phyloP scores from a whole-genome alignment of 345 rosid species.

The Eutrema heterophyllum region DNA sequence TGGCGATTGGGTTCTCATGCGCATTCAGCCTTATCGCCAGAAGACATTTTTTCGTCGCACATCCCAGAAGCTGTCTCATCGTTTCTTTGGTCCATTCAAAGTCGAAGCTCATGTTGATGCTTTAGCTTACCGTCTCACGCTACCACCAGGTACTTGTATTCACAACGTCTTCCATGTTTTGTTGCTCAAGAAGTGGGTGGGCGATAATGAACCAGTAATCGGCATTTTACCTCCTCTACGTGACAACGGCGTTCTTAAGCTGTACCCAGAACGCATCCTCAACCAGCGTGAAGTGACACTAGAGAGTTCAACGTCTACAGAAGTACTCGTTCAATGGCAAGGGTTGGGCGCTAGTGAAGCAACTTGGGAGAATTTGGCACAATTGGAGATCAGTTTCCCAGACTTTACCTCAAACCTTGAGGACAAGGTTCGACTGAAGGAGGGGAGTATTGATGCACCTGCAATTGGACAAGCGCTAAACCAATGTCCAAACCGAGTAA shows the following conservation, averaged over 20 bases:
- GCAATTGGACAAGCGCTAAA: no score
- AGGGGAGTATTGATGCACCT: no score
- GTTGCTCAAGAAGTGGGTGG: not conserved
- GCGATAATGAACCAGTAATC: not conserved
- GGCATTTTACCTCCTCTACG: not conserved
- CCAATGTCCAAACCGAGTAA: no score
- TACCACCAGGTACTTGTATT: not conserved
- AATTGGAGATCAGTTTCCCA: not conserved
- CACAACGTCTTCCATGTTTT: not conserved
- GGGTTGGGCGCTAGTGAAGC: not conserved
- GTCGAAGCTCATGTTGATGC: not conserved
- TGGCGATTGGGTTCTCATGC: not conserved
- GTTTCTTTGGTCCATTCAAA: not conserved
- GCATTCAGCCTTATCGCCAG: not conserved
- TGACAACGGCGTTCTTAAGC: not conserved
- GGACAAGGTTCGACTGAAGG: no score
- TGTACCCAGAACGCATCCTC: not conserved
- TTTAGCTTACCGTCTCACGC: not conserved
- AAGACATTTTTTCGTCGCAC: not conserved
- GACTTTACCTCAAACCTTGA: not conserved
- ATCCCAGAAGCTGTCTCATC: not conserved
- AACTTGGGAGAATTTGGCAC: not conserved
- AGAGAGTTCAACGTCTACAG: not conserved
- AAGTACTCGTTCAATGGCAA: not conserved
- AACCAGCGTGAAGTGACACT: not conserved